These are phyloP conservation scores for Diplodia scrobiculata DNA, from an alignment of 2,329 filamentous ascomycete genomes.

Conservation along the genomic window DNA sequence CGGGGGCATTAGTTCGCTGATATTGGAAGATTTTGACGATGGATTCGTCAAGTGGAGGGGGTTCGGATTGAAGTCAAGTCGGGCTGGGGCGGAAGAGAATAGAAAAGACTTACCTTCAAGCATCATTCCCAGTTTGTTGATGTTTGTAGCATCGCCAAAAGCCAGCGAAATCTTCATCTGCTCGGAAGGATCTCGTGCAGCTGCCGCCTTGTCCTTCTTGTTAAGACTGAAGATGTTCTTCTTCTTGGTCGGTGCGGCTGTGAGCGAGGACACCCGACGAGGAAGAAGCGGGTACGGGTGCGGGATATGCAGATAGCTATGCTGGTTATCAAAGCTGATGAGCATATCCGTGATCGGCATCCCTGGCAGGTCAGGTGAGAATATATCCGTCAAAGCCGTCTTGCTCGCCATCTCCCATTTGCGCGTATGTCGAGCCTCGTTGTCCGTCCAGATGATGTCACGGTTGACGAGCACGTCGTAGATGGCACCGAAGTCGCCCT, in stretches of 20 bases:
- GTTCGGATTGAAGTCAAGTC: not conserved
- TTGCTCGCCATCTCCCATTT: conserved; percentile 64
- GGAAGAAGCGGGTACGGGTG: conserved; percentile 68
- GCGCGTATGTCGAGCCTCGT: conserved; percentile 61
- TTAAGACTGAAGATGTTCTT: conserved; percentile 42
- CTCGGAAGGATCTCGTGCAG: conserved; percentile 43
- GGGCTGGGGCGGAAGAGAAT: not conserved
- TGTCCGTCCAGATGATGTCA: conserved; percentile 66
- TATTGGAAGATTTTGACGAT: too few species aligned
- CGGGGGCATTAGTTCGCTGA: too few species aligned
- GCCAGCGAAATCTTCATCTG: conserved; percentile 46
- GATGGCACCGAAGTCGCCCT: conserved; percentile 66
- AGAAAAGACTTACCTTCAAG: conserved; percentile 40
- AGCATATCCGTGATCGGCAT: conserved; percentile 69
- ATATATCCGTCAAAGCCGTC: conserved; percentile 37
- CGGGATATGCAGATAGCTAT: conserved; percentile 56
- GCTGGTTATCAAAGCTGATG: conserved; percentile 63
- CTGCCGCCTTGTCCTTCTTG: conserved; percentile 43
- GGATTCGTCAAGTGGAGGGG: not conserved
- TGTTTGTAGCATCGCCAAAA: conserved; percentile 47
- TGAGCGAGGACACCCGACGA: conserved; percentile 35
- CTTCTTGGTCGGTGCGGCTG: conserved; percentile 38
- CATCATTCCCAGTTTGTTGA: conserved; percentile 43
- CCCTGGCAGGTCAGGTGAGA: conserved; percentile 51
- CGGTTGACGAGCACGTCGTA: conserved; percentile 72